Percentiles rank a stretch among this genome's conserved stretches.
Conservation (phyloP, 2,329 filamentous ascomycete species). For the Pyricularia pennisetigena region DNA sequence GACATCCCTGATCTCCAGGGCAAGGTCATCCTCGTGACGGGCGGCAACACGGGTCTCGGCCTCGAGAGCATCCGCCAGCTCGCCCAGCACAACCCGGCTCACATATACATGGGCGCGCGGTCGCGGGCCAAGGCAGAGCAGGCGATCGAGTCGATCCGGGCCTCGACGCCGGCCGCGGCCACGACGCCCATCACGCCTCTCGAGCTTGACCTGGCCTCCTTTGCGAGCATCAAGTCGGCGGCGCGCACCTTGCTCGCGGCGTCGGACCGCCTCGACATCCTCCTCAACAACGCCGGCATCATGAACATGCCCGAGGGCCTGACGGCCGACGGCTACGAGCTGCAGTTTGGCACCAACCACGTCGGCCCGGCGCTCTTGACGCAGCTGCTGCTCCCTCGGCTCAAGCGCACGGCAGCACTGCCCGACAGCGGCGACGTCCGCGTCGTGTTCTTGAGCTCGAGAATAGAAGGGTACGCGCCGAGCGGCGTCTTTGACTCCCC, state of each 20-base stretch:
- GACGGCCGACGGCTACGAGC: constrained; percentile 34
- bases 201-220: constrained; percentile 32
- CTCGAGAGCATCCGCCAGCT: constrained; percentile 31
- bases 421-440: constrained; percentile 12
- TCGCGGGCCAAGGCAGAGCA: constrained; percentile 25
- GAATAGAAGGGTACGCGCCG: constrained; percentile 8
- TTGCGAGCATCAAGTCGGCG: constrained; percentile 30
- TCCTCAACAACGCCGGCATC: constrained; percentile 36
- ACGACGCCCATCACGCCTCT: constrained; percentile 22
- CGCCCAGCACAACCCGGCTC: constrained; percentile 24
- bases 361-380: constrained; percentile 33
- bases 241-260: constrained; percentile 24
- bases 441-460: constrained; percentile 14
- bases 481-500: constrained; percentile 6
- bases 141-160: constrained; percentile 25
- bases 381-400: constrained; percentile 20
- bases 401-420: constrained; percentile 12
- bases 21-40: constrained; percentile 37
- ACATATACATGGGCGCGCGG: constrained; percentile 22
- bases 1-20: constrained; percentile 27
- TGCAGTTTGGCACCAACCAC: constrained; percentile 37
- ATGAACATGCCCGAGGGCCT: constrained; percentile 24
- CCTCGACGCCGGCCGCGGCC: constrained; percentile 12
- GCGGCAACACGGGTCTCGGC: constrained; percentile 38
- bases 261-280: constrained; percentile 27